These are phyloP conservation scores for Fonsecaea monophora DNA, from an alignment of 2,329 filamentous ascomycete species.

Conservation along the genomic window DNA sequence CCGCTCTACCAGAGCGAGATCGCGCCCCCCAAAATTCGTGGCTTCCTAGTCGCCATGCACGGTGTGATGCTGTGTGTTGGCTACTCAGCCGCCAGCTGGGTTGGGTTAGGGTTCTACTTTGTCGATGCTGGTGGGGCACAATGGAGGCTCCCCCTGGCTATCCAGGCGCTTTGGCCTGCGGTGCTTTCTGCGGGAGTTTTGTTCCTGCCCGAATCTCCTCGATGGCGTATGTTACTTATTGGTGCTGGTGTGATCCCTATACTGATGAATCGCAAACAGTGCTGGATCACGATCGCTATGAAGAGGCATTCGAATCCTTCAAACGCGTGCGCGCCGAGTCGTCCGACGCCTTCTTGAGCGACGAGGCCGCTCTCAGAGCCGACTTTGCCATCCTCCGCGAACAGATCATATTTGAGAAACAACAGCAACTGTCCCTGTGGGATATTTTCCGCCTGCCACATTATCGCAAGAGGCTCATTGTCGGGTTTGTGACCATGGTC, in stretches of 20 bases:
- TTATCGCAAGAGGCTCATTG: slow-evolving; percentile 34
- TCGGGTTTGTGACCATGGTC: slow-evolving; percentile 27
- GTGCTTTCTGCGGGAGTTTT: slow-evolving; percentile 48
- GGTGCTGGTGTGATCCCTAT: not conserved
- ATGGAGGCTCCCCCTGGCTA: slow-evolving; percentile 33
- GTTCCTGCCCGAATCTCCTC: slow-evolving; percentile 43
- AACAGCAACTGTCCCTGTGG: slow-evolving; percentile 20
- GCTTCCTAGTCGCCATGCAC: slow-evolving; percentile 33
- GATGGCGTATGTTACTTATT: slow-evolving; percentile 28
- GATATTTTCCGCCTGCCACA: slow-evolving; percentile 31
- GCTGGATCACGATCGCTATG: slow-evolving; percentile 25
- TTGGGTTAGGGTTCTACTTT: slow-evolving; percentile 34
- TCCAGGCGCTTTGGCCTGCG: slow-evolving; percentile 29
- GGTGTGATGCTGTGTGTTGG: slow-evolving; percentile 29
- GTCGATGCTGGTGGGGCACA: slow-evolving; percentile 21
- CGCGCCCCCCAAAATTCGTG: slow-evolving; percentile 30
- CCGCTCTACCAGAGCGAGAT: slow-evolving; percentile 33
- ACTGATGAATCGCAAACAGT: slow-evolving; percentile 1
- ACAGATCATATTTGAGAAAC: slow-evolving; percentile 23
- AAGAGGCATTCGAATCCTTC: slow-evolving; percentile 32
- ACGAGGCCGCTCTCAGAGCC: slow-evolving; percentile 18
- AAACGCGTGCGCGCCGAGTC: slow-evolving; percentile 28
- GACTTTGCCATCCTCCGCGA: slow-evolving; percentile 30
- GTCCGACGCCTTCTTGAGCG: slow-evolving; percentile 21
- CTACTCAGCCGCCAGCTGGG: slow-evolving; percentile 29